phyloP scores from a whole-genome alignment of 2,329 filamentous ascomycete genomes.

The Fusarium guadeloupense region DNA sequence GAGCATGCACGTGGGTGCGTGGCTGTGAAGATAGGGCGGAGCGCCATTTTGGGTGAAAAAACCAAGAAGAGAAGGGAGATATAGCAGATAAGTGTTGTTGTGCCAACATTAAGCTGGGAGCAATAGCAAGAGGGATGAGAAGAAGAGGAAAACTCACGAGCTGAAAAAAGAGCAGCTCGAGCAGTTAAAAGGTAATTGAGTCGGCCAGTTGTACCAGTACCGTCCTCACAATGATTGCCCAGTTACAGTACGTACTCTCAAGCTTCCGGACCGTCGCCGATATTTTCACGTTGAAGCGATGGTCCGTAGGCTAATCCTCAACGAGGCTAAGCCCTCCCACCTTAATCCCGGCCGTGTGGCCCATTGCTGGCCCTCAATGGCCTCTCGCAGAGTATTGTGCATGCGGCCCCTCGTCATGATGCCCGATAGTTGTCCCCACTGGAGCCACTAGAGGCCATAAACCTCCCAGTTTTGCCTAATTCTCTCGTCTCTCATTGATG shows the following conservation, averaged over 20 bases:
- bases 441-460: slow-evolving; percentile 28
- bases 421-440: slow-evolving; percentile 34
- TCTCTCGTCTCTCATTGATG: slow-evolving; percentile 34
- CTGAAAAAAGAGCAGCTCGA: slow-evolving; percentile 24
- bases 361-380: slow-evolving; percentile 35
- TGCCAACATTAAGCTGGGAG: slow-evolving; percentile 41
- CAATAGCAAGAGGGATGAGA: slow-evolving; percentile 26
- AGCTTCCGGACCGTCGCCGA: slow-evolving; percentile 42
- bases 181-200: slow-evolving; percentile 31
- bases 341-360: slow-evolving; percentile 36
- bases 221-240: too few species aligned
- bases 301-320: slow-evolving; percentile 39
- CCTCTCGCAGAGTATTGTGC: slow-evolving; percentile 33
- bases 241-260: slow-evolving; percentile 31
- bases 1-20: slow-evolving; percentile 96
- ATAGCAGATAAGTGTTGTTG: slow-evolving; percentile 41
- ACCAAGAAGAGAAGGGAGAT: slow-evolving; percentile 43
- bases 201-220: slow-evolving; percentile 1
- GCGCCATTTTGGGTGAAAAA: slow-evolving; percentile 65
- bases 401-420: slow-evolving; percentile 42
- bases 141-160: slow-evolving; percentile 8
- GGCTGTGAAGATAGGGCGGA: slow-evolving; percentile 82
- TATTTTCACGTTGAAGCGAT: slow-evolving; percentile 40
- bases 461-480: slow-evolving; percentile 22
- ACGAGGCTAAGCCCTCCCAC: slow-evolving; percentile 36